Base-by-base conservation (phyloP, 441 rosid species). In the Codiaeum variegatum region DNA sequence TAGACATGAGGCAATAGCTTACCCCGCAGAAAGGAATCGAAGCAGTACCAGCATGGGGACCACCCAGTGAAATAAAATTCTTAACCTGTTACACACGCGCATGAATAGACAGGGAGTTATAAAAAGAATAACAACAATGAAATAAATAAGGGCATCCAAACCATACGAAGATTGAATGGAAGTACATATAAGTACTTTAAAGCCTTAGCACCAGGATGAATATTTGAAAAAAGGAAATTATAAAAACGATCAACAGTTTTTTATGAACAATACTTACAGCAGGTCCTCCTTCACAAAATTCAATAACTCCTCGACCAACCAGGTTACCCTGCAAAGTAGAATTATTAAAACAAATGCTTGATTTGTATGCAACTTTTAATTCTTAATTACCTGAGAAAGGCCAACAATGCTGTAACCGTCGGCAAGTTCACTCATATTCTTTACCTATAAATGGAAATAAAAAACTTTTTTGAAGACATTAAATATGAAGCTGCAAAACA, bases 31-130 rank as follows among this genome's bases (percentile, higher is more conserved):
- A 82, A 16, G 98, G 98, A 78, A 90, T 79, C 0, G 98, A 87
- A 31, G 98, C 97, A 65, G 81, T 85, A 56, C 94, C 96, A 58
- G 97, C 97, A 80, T 93, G 97, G 38, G 85, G 83, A 70, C 97
- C 98, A 6, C 80, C 97, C 51, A 93, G 66, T 3, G 97, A 90
- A 76, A 93, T 79, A 66, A 84, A 88, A 68, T 80, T 93, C 85
- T 86, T 90, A 70, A 93, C 97, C 98, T 93, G 85, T 74, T 47
- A 70, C 82, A 76, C 18, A 5, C 26, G 61, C 24, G 19, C 38
- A 62, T 4, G 26, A 4, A 29, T 21, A 2, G 18, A 28, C 18
- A 21, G 38, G 32, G 1, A 2, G 56, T 13, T 28, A 29, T 6
- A 8, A 52, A n/a, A 26, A 3, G n/a, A 31, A 12, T 40, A 32